These are phyloP conservation scores for Diversispora epigaea DNA, from an alignment of 192 early-diverging fungal genomes.

Conservation along the genomic window DNA sequence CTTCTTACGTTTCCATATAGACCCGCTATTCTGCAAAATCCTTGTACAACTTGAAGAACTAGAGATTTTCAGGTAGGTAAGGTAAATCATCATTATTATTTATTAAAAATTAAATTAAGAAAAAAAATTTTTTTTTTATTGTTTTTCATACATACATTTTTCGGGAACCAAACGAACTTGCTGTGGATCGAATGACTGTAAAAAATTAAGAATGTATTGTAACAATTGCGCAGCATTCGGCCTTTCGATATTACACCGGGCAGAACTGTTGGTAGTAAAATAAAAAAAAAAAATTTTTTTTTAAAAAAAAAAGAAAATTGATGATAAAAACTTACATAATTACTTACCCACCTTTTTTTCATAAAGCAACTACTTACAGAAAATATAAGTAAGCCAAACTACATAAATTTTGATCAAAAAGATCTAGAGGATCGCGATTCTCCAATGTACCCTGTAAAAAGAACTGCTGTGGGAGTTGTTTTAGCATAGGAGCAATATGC, in stretches of 20 bases:
- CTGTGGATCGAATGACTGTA: slow-evolving; percentile 5
- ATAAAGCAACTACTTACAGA: slow-evolving; percentile 2
- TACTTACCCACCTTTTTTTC: too few relatives aligned
- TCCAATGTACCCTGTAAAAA: slow-evolving; percentile 9
- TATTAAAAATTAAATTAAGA: too few relatives aligned
- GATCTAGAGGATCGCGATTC: slow-evolving; percentile 23
- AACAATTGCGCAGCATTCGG: slow-evolving; percentile 8
- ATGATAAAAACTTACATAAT: too few relatives aligned
- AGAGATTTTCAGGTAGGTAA: background rate
- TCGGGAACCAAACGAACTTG: slow-evolving; percentile 19
- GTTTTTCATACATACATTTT: slow-evolving; percentile 25
- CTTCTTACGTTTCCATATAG: slow-evolving; percentile 14
- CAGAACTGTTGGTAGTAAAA: background rate
- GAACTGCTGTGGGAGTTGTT: background rate
- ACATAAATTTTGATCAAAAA: background rate
- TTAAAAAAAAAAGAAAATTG: too few relatives aligned
- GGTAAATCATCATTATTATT: background rate
- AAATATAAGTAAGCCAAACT: slow-evolving; percentile 22
- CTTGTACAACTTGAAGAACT: slow-evolving; percentile 27
- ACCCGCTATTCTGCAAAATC: slow-evolving; percentile 14
- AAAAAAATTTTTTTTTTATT: too few relatives aligned
- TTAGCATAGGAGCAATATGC: background rate
- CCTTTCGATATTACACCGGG: slow-evolving; percentile 24
- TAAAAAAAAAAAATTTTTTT: background rate
- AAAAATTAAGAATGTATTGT: slow-evolving; percentile 12